Evolutionary conservation across 73 alveolate species (phyloP).

Genomic region (Effrenium voratum): DNA sequence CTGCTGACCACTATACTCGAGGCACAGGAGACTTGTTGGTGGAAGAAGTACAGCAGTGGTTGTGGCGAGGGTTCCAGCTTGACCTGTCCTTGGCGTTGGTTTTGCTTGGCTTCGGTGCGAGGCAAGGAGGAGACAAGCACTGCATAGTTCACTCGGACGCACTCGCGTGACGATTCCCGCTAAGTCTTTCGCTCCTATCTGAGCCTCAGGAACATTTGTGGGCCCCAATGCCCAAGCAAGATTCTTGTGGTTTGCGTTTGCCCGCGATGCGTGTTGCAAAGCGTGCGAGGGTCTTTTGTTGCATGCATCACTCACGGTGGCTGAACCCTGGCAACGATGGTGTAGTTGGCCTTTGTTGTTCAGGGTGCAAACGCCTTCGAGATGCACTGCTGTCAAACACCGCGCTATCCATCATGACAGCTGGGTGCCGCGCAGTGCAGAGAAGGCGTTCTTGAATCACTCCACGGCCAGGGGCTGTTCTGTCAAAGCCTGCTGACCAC

Average conservation of each 20-base stretch:
- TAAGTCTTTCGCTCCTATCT: conserved; percentile 76
- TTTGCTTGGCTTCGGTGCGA: not conserved
- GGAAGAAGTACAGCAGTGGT: not conserved
- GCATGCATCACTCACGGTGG: too few species aligned
- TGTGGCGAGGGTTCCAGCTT: not conserved
- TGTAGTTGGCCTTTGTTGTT: too few species aligned
- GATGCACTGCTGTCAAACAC: too few species aligned
- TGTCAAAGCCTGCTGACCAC: not conserved
- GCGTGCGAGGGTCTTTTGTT: too few species aligned
- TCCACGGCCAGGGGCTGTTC: not conserved
- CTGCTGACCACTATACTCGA: conserved; percentile 49
- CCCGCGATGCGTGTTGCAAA: too few species aligned
- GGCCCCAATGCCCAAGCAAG: too few species aligned
- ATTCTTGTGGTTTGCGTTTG: too few species aligned
- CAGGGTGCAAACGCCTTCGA: too few species aligned
- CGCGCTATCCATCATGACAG: too few species aligned
- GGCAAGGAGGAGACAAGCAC: conserved; percentile 3
- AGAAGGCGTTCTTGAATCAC: not conserved
- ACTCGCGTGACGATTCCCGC: not conserved
- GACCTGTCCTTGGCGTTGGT: not conserved
- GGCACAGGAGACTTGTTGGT: not conserved
- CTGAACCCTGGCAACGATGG: too few species aligned
- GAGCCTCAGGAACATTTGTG: too few species aligned
- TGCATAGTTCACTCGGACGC: conserved; percentile 71
- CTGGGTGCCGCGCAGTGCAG: not conserved